These are phyloP conservation scores for Kwoniella pini DNA, from an alignment of 768 basidiomycete species.

Conservation along the genomic window DNA sequence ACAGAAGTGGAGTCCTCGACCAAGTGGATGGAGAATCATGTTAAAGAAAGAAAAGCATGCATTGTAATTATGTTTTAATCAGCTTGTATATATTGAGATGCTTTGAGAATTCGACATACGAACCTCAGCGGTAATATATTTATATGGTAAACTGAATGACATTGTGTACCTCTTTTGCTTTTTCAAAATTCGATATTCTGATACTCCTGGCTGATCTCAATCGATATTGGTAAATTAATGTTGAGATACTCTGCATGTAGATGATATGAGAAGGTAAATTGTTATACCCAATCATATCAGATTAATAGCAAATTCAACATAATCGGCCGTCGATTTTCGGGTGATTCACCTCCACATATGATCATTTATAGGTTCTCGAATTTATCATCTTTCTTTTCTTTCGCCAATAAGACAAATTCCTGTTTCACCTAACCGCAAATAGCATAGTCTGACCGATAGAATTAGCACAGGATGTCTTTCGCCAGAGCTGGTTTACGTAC, in stretches of 20 bases:
- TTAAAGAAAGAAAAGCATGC: too few relatives aligned
- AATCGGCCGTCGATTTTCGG: too few relatives aligned
- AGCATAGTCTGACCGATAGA: too few relatives aligned
- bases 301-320: background rate
- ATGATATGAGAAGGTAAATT: background rate
- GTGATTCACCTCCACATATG: too few relatives aligned
- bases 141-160: slow-evolving; percentile 45
- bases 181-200: background rate
- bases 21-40: too few relatives aligned
- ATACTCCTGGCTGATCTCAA: background rate
- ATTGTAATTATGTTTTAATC: too few relatives aligned
- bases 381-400: background rate
- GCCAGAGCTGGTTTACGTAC: slow-evolving; percentile 48
- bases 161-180: slow-evolving; percentile 20
- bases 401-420: background rate
- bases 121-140: slow-evolving; percentile 46
- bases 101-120: slow-evolving; percentile 9
- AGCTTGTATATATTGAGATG: too few relatives aligned
- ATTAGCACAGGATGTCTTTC: slow-evolving; percentile 49
- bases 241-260: background rate
- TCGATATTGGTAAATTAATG: background rate
- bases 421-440: background rate
- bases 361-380: background rate
- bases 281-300: slow-evolving; percentile 9
- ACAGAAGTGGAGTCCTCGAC: too few relatives aligned